These are phyloP conservation scores for Medakamo hakoo DNA, from an alignment of 139 green algal species.

Conservation along the genomic window DNA sequence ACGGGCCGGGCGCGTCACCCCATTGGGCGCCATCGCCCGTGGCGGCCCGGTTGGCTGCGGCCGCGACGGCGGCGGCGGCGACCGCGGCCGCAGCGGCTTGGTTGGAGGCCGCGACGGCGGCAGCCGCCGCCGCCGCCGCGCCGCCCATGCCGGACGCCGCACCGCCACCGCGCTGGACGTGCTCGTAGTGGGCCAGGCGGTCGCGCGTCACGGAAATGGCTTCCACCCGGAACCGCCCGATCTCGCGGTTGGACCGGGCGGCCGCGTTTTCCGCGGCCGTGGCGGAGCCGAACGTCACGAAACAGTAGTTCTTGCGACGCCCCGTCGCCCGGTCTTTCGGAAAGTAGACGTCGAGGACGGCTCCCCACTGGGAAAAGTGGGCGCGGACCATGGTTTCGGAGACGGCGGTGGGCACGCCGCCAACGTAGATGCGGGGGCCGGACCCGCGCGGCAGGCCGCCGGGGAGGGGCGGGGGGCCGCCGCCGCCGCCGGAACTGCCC, in stretches of 20 bases:
- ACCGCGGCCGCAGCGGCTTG: too few relatives aligned
- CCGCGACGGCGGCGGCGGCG: too few relatives aligned
- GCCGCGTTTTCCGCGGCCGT: conserved; percentile 1
- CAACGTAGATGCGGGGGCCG: background rate
- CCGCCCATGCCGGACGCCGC: too few relatives aligned
- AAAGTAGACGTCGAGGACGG: conserved; percentile 27
- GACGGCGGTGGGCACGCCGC: conserved; percentile 1
- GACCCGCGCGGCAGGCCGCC: background rate
- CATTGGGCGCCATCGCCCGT: background rate
- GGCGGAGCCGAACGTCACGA: conserved; percentile 18
- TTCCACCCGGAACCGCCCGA: background rate
- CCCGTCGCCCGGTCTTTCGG: conserved; percentile 23
- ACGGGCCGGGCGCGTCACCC: too few relatives aligned
- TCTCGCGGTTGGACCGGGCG: background rate
- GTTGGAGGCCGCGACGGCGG: background rate
- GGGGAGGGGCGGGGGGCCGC: background rate
- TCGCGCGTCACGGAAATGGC: background rate
- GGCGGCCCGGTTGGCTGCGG: too few relatives aligned
- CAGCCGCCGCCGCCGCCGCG: too few relatives aligned
- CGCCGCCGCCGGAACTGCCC: background rate
- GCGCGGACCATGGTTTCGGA: conserved; percentile 20
- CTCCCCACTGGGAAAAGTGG: conserved; percentile 20
- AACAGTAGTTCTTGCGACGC: conserved; percentile 24
- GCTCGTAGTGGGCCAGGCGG: background rate
- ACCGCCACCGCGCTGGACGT: background rate